Evolutionary conservation across 129 eudicot genomes (phyloP).

Genomic region (Artemisia annua): DNA sequence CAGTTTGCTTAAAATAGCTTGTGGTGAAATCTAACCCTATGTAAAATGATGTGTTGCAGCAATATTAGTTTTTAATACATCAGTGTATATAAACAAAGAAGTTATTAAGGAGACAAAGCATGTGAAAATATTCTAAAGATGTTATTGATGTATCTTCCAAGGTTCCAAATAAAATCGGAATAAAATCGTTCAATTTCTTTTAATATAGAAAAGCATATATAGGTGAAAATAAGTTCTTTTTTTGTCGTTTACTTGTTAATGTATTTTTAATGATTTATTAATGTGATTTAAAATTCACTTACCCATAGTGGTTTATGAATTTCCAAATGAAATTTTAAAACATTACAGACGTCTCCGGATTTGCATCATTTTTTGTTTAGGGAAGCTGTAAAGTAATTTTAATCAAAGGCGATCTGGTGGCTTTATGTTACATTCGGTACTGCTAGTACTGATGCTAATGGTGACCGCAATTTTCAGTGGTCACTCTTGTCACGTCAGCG

Average conservation of each 20-base stretch:
- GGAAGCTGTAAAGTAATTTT: too few species aligned
- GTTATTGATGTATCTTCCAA: constrained; percentile 8
- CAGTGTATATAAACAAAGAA: not conserved
- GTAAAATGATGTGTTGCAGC: not conserved
- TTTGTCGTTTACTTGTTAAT: not conserved
- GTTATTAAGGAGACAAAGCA: constrained; percentile 18
- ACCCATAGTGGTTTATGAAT: too few species aligned
- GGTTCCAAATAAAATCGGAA: constrained; percentile 13
- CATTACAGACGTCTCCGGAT: too few species aligned
- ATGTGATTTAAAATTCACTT: too few species aligned
- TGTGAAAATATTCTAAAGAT: constrained; percentile 21
- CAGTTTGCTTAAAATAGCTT: not conserved
- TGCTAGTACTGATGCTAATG: too few species aligned
- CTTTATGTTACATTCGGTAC: too few species aligned
- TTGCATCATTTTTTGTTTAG: too few species aligned
- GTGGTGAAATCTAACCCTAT: constrained; percentile 7
- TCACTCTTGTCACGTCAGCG: too few species aligned
- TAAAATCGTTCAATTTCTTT: not conserved
- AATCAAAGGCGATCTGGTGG: too few species aligned
- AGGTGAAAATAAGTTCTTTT: not conserved
- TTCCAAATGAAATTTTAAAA: too few species aligned
- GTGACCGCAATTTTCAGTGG: too few species aligned
- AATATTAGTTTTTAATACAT: not conserved
- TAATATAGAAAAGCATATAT: not conserved
- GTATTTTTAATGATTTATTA: too few species aligned